Evolutionary conservation across 164 flowering plant genomes (phyloP), one percentile per base, ranked within the genome.

Genomic region (Nymphaea colorata): DNA sequence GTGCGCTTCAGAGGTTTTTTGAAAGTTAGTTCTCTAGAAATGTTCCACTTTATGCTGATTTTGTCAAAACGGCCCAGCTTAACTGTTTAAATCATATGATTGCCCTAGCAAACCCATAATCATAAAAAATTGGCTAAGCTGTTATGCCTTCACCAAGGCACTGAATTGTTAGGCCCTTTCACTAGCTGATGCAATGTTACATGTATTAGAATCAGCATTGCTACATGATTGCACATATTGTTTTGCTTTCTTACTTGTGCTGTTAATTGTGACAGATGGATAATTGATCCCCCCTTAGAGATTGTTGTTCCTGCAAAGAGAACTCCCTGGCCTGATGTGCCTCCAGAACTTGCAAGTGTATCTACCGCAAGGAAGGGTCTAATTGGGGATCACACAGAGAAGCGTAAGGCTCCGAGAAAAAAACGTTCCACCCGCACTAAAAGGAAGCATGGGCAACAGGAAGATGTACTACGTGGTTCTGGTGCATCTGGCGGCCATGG

Each of bases 281-380:
- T 82, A 14, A 86, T 90, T 44, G 86, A 90, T 66, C 89, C 91
- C 65, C 96, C 98, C 45, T 74, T 90, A 77, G 96, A 89, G 63
- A 72, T 92, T 44, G 88, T 91, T 10, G 91, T 92, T 68, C 86
- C 94, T 42, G 85, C 96, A 10, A 90, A 87, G 72, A 88, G 79
- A 63, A 92, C 98, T n/a, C 89, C 98, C 60, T 90, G 98, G 98
- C 92, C 89, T 5, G 96, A 91, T 74, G 82, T 80, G 74, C 90
- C 96, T 74, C 92, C 90, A 18, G 96, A 91, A 69, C 86, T 89
- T 68, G 89, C 87, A 25, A 61, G 78, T 36, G 81, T 74, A 65
- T 84, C 82, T 45, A 68, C 59, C 61, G 70, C 12, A 18, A 61
- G 5, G 68, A 70, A 65, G 64, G 76, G 68, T 69, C 87, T 82